Conservation (phyloP, 129 eudicot species). For the Erigeron canadensis region DNA sequence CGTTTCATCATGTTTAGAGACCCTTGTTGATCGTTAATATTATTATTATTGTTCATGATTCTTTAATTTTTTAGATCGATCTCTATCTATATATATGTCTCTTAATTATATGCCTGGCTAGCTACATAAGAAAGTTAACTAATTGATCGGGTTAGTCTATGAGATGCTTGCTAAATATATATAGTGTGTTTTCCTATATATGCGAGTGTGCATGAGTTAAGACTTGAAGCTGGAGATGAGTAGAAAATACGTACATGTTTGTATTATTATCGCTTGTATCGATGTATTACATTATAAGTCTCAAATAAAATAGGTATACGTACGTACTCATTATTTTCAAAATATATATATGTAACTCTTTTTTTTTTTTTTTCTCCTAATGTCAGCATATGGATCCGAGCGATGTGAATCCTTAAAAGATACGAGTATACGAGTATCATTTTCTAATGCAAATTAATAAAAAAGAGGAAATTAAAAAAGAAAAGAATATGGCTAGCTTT, state of each 20-base stretch:
- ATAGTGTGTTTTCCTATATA: slow-evolving; percentile 19
- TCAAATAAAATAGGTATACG: neutral
- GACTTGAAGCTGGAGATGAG: slow-evolving; percentile 36
- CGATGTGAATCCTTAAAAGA: neutral
- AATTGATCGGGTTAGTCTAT: too few relatives aligned
- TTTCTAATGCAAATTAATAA: neutral
- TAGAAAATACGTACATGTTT: slow-evolving; percentile 38
- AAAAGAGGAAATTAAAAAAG: too few relatives aligned
- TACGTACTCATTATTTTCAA: neutral
- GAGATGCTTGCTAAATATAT: slow-evolving; percentile 14
- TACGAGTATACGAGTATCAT: too few relatives aligned
- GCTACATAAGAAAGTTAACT: too few relatives aligned
- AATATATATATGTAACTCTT: neutral
- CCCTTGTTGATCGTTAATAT: slow-evolving; percentile 47
- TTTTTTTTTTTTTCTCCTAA: neutral
- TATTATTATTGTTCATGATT: slow-evolving; percentile 33
- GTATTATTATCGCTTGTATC: slow-evolving; percentile 24
- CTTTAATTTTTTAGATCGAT: slow-evolving; percentile 18
- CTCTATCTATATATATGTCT: slow-evolving; percentile 2
- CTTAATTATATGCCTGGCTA: too few relatives aligned
- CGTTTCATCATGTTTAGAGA: slow-evolving; percentile 36
- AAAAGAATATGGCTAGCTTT: neutral
- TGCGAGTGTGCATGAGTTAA: too few relatives aligned
- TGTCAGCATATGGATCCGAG: neutral
- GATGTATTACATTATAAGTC: slow-evolving; percentile 8